A percentile compares a stretch with the other conserved stretches of the same genome.
Conservation (phyloP, 441 rosid species). For the Euphorbia celastroides region DNA sequence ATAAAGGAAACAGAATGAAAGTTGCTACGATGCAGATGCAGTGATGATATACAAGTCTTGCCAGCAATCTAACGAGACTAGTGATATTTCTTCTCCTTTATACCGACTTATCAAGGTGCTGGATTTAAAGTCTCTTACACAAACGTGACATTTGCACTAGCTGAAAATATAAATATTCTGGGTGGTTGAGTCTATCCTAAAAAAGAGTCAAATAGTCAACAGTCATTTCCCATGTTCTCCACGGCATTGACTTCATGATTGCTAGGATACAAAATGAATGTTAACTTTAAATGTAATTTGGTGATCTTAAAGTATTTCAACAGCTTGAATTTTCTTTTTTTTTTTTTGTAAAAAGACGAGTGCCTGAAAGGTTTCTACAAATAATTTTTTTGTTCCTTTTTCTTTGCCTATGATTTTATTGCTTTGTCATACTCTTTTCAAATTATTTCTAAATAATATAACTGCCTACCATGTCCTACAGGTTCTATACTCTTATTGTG, state of each 20-base stretch:
- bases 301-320: not conserved
- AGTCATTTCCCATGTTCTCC: not conserved
- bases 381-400: not conserved
- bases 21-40: no score
- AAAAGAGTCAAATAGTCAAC: not conserved
- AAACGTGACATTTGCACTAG: not conserved
- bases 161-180: not conserved
- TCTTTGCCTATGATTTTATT: not conserved
- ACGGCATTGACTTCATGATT: not conserved
- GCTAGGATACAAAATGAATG: not conserved
- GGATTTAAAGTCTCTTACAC: no score
- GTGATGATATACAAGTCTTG: no score
- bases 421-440: not conserved
- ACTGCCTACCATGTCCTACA: conserved; percentile 22
- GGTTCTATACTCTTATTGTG: conserved; percentile 99
- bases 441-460: not conserved
- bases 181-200: not conserved
- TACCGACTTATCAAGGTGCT: no score
- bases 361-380: not conserved
- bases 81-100: no score
- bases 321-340: not conserved
- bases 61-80: no score
- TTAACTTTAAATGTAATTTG: not conserved
- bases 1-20: no score
- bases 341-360: not conserved